Percentiles rank a stretch among this genome's conserved stretches.
Conservation (phyloP, 306 rosid species). For the Citrullus amarus region DNA sequence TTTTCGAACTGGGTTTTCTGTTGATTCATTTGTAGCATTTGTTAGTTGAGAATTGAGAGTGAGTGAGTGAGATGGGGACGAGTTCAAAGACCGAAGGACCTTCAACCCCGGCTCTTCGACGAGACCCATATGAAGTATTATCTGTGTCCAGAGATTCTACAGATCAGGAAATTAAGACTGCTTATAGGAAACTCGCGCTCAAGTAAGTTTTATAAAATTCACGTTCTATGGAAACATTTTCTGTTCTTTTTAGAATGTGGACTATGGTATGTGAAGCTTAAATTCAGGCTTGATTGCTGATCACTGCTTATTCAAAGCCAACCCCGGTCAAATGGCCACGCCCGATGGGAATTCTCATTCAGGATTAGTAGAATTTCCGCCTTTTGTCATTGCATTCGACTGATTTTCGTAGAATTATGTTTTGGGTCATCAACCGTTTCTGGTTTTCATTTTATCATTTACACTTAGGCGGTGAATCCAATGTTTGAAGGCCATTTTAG, state of each 20-base stretch:
- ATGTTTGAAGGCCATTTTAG: not conserved
- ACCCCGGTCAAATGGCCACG: not conserved
- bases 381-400: not conserved
- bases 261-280: not conserved
- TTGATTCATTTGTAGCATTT: not conserved
- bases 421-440: not conserved
- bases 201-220: constrained; percentile 32
- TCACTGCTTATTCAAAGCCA: not conserved
- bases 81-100: constrained; percentile 80
- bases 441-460: not conserved
- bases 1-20: not conserved
- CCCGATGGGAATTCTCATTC: not conserved
- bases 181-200: constrained; percentile 90
- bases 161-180: constrained; percentile 91
- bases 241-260: not conserved
- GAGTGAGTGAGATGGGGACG: constrained; percentile 24
- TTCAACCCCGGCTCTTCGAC: constrained; percentile 60
- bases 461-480: not conserved
- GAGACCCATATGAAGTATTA: constrained; percentile 89
- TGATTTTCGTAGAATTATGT: not conserved
- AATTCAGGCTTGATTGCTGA: not conserved
- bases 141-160: constrained; percentile 53
- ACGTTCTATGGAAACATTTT: not conserved
- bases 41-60: not conserved
- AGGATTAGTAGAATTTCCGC: not conserved